These are phyloP conservation scores for Mucor sp. DNA, from an alignment of 371 early-diverging fungal species.

Conservation along the genomic window DNA sequence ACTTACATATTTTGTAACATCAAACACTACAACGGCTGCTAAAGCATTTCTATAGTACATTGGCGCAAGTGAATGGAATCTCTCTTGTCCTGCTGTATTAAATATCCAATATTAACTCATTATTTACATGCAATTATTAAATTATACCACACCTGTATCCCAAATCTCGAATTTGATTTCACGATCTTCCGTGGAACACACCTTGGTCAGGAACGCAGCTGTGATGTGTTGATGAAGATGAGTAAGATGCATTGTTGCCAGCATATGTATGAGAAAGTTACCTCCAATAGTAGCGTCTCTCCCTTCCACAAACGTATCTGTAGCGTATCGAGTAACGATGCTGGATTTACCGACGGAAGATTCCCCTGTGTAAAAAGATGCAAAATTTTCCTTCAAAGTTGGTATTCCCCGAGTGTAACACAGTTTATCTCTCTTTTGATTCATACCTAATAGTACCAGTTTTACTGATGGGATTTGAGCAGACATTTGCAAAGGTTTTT, in stretches of 20 bases:
- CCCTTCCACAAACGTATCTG: constrained; percentile 91
- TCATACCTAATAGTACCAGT: constrained; percentile 69
- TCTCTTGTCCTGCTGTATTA: constrained; percentile 93
- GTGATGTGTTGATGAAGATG: background rate
- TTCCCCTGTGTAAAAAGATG: constrained; percentile 57
- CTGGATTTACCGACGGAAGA: constrained; percentile 88
- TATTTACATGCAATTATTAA: too few species aligned
- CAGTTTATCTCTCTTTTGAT: background rate
- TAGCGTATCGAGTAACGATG: constrained; percentile 82
- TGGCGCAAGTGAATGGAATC: constrained; percentile 92
- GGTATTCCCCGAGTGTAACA: background rate
- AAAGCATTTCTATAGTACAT: constrained; percentile 99
- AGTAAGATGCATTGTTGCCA: background rate
- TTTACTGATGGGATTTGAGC: constrained; percentile 50
- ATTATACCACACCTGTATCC: too few species aligned
- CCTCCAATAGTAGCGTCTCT: constrained; percentile 97
- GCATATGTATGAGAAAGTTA: constrained; percentile 18
- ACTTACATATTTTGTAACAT: constrained; percentile 83
- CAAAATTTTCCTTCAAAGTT: background rate
- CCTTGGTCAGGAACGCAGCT: constrained; percentile 81
- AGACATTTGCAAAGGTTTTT: constrained; percentile 27
- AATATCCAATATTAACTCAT: too few species aligned
- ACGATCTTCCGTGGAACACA: constrained; percentile 61
- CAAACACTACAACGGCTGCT: constrained; percentile 96
- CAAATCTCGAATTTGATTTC: constrained; percentile 86